These are phyloP conservation scores for Byssoonygena ceratinophila DNA, from an alignment of 2,329 filamentous ascomycete genomes.

Conservation along the genomic window DNA sequence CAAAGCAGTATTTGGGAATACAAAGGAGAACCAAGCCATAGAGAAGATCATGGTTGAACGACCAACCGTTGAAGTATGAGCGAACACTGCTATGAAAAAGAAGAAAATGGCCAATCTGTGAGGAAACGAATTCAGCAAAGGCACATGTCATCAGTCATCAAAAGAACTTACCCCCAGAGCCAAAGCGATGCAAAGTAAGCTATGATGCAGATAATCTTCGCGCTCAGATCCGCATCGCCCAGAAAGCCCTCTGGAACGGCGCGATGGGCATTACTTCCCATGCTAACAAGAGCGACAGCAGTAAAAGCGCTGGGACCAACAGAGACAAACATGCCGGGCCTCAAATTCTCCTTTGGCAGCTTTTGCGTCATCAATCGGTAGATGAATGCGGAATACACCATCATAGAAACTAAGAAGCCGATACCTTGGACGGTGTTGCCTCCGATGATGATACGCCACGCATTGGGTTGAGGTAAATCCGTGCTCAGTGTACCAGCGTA, in stretches of 20 bases:
- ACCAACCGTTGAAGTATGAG: conserved; percentile 57
- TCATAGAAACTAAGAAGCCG: conserved; percentile 56
- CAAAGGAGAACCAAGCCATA: conserved; percentile 78
- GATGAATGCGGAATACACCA: conserved; percentile 75
- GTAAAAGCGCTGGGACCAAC: conserved; percentile 67
- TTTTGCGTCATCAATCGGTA: conserved; percentile 85
- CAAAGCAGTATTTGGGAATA: conserved; percentile 69
- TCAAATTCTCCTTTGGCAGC: conserved; percentile 60
- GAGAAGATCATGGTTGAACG: conserved; percentile 58
- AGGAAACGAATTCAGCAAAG: background rate
- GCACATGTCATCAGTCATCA: background rate
- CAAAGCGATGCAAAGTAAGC: conserved; percentile 60
- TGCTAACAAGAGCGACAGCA: conserved; percentile 49
- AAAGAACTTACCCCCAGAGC: conserved; percentile 54
- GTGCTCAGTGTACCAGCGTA: conserved; percentile 52
- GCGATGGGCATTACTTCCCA: conserved; percentile 43
- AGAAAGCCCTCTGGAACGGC: conserved; percentile 46
- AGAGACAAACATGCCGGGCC: conserved; percentile 76
- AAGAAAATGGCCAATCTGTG: conserved; percentile 69
- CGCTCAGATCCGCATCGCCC: conserved; percentile 46
- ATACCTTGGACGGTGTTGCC: conserved; percentile 54
- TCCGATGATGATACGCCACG: conserved; percentile 48
- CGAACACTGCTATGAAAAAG: conserved; percentile 68
- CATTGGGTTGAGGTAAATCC: conserved; percentile 35
- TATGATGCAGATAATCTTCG: conserved; percentile 45